Evolutionary conservation across 345 rosid genomes (phyloP).

Genomic region (Salix udensis): DNA sequence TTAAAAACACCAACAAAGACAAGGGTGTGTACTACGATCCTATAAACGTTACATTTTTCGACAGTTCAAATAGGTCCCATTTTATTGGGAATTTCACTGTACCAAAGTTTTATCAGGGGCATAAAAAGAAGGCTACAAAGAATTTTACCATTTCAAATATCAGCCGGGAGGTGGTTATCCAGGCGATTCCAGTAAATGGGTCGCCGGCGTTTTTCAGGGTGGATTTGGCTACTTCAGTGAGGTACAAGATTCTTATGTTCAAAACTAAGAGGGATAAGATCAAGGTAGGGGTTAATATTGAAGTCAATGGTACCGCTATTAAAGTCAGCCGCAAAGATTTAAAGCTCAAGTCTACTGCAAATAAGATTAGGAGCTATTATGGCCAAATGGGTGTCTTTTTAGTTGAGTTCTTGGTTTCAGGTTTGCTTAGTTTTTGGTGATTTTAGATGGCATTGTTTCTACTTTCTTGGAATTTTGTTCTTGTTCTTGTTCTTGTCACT

Average conservation of each 20-base stretch:
- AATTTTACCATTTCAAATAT: not conserved
- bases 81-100: conserved; percentile 24
- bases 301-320: conserved; percentile 38
- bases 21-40: conserved; percentile 66
- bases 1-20: conserved; percentile 61
- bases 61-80: conserved; percentile 5
- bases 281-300: conserved; percentile 45
- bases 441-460: not conserved
- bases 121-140: conserved; percentile 59
- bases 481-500: not conserved
- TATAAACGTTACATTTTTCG: conserved; percentile 41
- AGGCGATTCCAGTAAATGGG: conserved; percentile 34
- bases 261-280: conserved; percentile 49
- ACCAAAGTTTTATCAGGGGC: conserved; percentile 53
- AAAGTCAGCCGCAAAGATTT: conserved; percentile 22
- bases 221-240: conserved; percentile 59
- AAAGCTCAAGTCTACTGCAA: conserved; percentile 45
- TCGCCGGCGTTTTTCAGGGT: conserved; percentile 40
- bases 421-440: conserved; percentile 23
- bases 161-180: conserved; percentile 25
- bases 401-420: conserved; percentile 16
- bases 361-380: conserved; percentile 12
- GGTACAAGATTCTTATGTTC: conserved; percentile 60
- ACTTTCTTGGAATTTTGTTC: too few relatives aligned
- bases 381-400: conserved; percentile 8